Conservation (phyloP, 805 yeast genomes). For the Candida silvicultrix region DNA sequence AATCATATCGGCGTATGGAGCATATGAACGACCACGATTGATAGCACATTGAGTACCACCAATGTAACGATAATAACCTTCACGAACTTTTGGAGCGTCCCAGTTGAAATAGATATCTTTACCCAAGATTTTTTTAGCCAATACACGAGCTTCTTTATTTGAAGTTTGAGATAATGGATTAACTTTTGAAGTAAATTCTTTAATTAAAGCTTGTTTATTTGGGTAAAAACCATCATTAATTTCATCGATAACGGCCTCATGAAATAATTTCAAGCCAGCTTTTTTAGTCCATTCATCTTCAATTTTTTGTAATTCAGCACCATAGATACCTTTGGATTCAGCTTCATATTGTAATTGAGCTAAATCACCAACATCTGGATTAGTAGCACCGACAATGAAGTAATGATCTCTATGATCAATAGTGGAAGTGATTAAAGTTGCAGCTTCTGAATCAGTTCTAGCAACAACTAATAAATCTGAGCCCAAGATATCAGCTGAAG, state of each 20-base stretch:
- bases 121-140: constrained; percentile 74
- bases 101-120: constrained; percentile 85
- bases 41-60: constrained; percentile 98
- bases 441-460: constrained; percentile 97
- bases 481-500: constrained; percentile 91
- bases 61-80: constrained; percentile 91
- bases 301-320: constrained; percentile 60
- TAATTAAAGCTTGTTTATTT: constrained; percentile 57
- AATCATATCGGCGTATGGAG: constrained; percentile 90
- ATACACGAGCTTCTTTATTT: constrained; percentile 67
- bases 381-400: constrained; percentile 86
- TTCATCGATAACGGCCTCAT: constrained; percentile 84
- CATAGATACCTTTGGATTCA: constrained; percentile 66
- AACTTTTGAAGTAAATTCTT: constrained; percentile 59
- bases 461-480: constrained; percentile 84
- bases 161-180: constrained; percentile 74
- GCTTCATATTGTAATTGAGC: constrained; percentile 78
- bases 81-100: constrained; percentile 93
- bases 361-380: constrained; percentile 70
- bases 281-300: constrained; percentile 78
- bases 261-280: constrained; percentile 84
- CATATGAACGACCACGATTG: constrained; percentile 91
- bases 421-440: constrained; percentile 88
- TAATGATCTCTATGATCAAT: constrained; percentile 94
- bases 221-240: constrained; percentile 54